Evolutionary conservation across 768 basidiomycete species (phyloP), one percentile per base, ranked within the genome.

Genomic region (Xerocomellus amylosporus): DNA sequence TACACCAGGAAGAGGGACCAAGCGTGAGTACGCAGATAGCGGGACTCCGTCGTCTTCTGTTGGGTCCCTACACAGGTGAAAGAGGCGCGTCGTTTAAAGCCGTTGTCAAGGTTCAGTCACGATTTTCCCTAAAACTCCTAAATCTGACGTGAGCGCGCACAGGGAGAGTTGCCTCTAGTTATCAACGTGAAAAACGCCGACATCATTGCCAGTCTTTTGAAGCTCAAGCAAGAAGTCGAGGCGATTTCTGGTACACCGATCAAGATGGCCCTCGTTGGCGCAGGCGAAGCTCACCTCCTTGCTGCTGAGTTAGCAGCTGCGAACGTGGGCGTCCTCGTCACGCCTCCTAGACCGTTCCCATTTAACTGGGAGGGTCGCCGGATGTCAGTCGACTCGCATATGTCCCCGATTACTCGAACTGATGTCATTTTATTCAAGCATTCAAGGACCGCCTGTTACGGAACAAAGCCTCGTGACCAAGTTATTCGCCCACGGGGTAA

Each of bases 181-280:
- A 68, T 92, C 19, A 71, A 79, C 2, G 85, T 83, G 14, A 75
- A 86, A 53, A 88, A 78, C 60, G 88, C 88, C 9, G 91, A 93
- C 66, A 76, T 86, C 48, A 93, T 93, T 65, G 82, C 87, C 0
- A 79, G 83, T 0, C 70, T 93, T 14, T 71, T 94, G 38, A 62
- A 58, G 5, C 78, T 93, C 55, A 87, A 85, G 65, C 61, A 61
- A 10, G 79, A 84, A 46, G 76, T 79, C 20, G 81, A 86, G 46
- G 59, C 45, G 8, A 54, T 55, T n/a, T 68, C 64, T 8, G 66
- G 69, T 10, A 52, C 55, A 1, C 61, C 49, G 0, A 72, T 67
- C 13, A 64, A 77, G 31, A 69, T 83, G 63, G 83, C 83, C 0
- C 79, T 89, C 54, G 69, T 75, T 5, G 84, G 87, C 37, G 90